A percentile compares a stretch with the other conserved stretches of the same genome.
These are phyloP conservation scores for Aureobasidium sp. DNA, from an alignment of 2,329 filamentous ascomycete species.

Conservation along the genomic window DNA sequence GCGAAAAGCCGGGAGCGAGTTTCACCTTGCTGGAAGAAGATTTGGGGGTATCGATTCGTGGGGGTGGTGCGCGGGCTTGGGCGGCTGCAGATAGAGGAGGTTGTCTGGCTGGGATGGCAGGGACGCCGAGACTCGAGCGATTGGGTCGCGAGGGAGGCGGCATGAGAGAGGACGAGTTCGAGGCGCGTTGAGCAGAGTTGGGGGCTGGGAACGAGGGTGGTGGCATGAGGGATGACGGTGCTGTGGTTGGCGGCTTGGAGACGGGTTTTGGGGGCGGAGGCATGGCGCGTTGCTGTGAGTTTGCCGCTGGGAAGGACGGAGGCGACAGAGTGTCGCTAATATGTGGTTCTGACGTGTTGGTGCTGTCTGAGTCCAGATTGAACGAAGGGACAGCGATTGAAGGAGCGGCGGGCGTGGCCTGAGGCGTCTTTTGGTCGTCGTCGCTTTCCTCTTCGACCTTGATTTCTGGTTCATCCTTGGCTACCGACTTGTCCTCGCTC, in stretches of 20 bases:
- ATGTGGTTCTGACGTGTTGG: background rate
- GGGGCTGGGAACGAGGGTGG: constrained; percentile 39
- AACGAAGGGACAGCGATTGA: constrained; percentile 20
- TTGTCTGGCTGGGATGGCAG: constrained; percentile 39
- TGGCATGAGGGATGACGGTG: constrained; percentile 25
- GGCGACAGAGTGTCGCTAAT: constrained; percentile 21
- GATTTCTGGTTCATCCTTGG: background rate
- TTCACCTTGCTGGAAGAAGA: constrained; percentile 57
- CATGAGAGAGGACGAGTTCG: constrained; percentile 24
- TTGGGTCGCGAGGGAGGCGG: constrained; percentile 23
- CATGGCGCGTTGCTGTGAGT: constrained; percentile 39
- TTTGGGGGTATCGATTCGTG: constrained; percentile 34
- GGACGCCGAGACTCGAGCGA: constrained; percentile 30
- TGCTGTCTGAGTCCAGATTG: constrained; percentile 13
- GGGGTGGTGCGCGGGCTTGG: constrained; percentile 21
- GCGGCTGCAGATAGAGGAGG: constrained; percentile 32
- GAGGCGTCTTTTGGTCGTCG: constrained; percentile 25
- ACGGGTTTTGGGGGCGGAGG: constrained; percentile 13
- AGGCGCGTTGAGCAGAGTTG: constrained; percentile 41
- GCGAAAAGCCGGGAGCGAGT: constrained; percentile 84
- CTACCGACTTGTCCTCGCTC: background rate
- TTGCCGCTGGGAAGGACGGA: constrained; percentile 39
- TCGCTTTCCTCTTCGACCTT: background rate
- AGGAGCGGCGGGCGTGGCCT: constrained; percentile 20
- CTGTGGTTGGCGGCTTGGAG: constrained; percentile 15